Evolutionary conservation across 192 early-diverging fungal genomes (phyloP).

Genomic region (Coemansia sp.): DNA sequence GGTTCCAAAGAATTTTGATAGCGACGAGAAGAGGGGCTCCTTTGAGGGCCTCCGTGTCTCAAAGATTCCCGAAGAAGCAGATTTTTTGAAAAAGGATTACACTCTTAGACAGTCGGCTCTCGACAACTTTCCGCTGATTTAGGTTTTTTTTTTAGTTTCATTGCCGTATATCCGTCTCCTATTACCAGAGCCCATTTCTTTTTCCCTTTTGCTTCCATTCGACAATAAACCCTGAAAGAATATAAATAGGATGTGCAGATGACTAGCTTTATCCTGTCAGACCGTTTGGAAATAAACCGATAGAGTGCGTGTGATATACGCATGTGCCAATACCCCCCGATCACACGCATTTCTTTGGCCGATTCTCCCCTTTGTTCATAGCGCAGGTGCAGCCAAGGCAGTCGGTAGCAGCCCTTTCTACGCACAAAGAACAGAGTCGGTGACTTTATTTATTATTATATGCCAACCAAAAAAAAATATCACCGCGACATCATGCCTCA

Average conservation of each 20-base stretch:
- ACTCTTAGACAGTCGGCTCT: conserved; percentile 28
- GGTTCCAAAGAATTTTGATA: conserved; percentile 5
- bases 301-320: background rate
- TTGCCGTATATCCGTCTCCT: background rate
- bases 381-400: too few relatives aligned
- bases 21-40: conserved; percentile 22
- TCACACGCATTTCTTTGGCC: too few relatives aligned
- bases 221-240: background rate
- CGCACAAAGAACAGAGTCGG: background rate
- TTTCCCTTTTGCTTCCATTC: background rate
- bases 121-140: conserved; percentile 45
- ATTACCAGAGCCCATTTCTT: background rate
- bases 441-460: background rate
- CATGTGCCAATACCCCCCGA: too few relatives aligned
- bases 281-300: background rate
- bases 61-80: conserved; percentile 37
- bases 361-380: too few relatives aligned
- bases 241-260: background rate
- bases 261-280: background rate
- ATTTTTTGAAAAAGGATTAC: conserved; percentile 44
- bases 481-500: background rate
- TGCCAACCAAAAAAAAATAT: background rate
- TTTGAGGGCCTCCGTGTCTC: conserved; percentile 40
- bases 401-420: too few relatives aligned
- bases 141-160: background rate